Conservation (phyloP, 1,284 basidiomycete species). For the Cryptococcus sp. region DNA sequence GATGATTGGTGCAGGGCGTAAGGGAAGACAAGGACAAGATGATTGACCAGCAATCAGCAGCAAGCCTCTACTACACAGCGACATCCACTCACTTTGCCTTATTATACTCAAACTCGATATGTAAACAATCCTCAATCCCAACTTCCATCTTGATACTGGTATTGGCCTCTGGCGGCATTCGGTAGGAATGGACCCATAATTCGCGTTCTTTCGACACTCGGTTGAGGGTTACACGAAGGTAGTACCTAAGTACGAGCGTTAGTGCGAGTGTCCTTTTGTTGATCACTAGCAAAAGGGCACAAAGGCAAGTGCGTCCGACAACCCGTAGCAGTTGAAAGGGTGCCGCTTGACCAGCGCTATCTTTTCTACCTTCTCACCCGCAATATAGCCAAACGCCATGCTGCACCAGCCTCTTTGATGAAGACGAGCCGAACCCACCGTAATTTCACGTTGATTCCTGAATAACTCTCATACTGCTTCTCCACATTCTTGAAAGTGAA, state of each 20-base stretch:
- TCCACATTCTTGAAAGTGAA: constrained; percentile 99
- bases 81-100: constrained; percentile 80
- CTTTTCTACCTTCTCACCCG: too few species aligned
- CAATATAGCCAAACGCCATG: too few species aligned
- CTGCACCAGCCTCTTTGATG: too few species aligned
- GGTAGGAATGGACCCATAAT: constrained; percentile 96
- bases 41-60: too few species aligned
- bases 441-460: constrained; percentile 97
- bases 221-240: constrained; percentile 87
- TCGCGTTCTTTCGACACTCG: constrained; percentile 88
- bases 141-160: constrained; percentile 99
- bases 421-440: constrained; percentile 60
- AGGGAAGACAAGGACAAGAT: too few species aligned
- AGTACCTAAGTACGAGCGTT: constrained; percentile 65
- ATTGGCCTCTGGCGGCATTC: constrained; percentile 97
- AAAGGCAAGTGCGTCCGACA: too few species aligned
- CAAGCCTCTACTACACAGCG: too few species aligned
- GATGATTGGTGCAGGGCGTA: too few species aligned
- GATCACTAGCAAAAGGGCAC: too few species aligned
- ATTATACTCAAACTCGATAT: constrained; percentile 99
- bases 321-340: too few species aligned
- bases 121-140: constrained; percentile 96
- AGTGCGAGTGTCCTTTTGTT: too few species aligned
- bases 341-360: too few species aligned
- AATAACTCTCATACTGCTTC: constrained; percentile 97